Evolutionary conservation across 306 rosid genomes (phyloP).

Genomic region (Prunus padus): DNA sequence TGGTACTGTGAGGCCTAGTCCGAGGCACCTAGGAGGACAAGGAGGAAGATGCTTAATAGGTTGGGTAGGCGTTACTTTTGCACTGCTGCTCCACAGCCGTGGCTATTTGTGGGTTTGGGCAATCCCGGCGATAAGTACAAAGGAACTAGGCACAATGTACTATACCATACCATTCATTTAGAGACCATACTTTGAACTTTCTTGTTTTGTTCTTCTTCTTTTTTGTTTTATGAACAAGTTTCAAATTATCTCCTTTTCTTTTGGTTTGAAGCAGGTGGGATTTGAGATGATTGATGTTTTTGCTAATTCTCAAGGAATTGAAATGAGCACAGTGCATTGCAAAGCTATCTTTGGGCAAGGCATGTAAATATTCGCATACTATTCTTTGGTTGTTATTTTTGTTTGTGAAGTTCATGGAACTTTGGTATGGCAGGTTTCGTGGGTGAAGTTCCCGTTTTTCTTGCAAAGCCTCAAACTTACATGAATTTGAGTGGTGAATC

Average conservation of each 20-base stretch:
- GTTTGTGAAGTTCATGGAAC: constrained; percentile 23
- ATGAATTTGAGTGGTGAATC: constrained; percentile 98
- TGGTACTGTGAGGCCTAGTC: constrained; percentile 5
- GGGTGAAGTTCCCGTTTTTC: constrained; percentile 73
- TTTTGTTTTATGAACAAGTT: not conserved
- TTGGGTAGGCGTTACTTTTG: constrained; percentile 49
- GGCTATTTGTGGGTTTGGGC: constrained; percentile 88
- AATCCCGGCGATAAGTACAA: constrained; percentile 78
- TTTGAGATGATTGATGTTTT: constrained; percentile 88
- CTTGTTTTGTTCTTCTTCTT: not conserved
- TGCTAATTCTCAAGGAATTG: constrained; percentile 66
- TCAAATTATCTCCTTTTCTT: not conserved
- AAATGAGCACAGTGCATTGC: constrained; percentile 55
- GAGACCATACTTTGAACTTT: not conserved
- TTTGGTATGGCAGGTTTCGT: constrained; percentile 59
- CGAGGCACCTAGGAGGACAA: not conserved
- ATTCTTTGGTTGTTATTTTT: constrained; percentile 17
- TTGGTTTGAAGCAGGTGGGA: constrained; percentile 57
- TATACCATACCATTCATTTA: not conserved
- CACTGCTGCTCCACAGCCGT: constrained; percentile 51
- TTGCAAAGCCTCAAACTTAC: constrained; percentile 96
- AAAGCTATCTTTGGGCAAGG: constrained; percentile 89
- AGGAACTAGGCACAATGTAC: constrained; percentile 92
- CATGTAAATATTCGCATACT: not conserved
- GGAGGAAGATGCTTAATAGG: constrained; percentile 41